Percentiles rank a stretch among this genome's conserved stretches.
Evolutionary conservation across 495 filamentous ascomycete genomes (phyloP).

Genomic region (Friedmanniomyces simplex): DNA sequence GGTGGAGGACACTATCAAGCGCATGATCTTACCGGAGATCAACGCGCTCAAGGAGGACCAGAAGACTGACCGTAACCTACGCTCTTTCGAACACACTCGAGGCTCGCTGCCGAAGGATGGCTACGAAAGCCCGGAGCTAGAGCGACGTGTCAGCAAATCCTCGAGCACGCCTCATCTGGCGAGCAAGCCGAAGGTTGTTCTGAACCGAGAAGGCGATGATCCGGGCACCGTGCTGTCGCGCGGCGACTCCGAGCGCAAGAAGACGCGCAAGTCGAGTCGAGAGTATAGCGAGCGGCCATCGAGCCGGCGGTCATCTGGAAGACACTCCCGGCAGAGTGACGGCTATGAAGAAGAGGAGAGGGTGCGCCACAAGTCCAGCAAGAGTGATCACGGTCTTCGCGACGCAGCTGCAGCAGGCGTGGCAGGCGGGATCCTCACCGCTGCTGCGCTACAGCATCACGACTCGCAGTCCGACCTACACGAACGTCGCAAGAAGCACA

Average conservation of each 20-base stretch:
- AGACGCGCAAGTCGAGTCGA: conserved; percentile 36
- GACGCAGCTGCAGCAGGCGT: conserved; percentile 47
- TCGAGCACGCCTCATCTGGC: conserved; percentile 59
- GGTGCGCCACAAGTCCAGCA: conserved; percentile 48
- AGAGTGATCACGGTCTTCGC: conserved; percentile 36
- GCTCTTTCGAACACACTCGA: conserved; percentile 44
- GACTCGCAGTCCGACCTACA: conserved; percentile 50
- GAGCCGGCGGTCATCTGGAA: conserved; percentile 20
- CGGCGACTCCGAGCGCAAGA: conserved; percentile 43
- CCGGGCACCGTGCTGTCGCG: conserved; percentile 46
- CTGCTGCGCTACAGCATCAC: conserved; percentile 53
- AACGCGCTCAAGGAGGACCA: conserved; percentile 85
- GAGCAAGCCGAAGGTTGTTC: conserved; percentile 51
- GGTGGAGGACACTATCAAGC: conserved; percentile 89
- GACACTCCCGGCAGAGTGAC: neutral
- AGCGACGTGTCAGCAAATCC: conserved; percentile 55
- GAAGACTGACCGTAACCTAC: conserved; percentile 49
- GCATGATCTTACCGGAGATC: conserved; percentile 84
- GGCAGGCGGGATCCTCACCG: conserved; percentile 49
- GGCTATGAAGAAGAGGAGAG: conserved; percentile 36
- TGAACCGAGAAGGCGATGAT: conserved; percentile 51
- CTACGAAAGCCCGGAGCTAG: conserved; percentile 36
- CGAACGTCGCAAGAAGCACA: conserved; percentile 38
- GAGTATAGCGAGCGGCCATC: conserved; percentile 31
- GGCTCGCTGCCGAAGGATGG: conserved; percentile 8